phyloP scores from a whole-genome alignment of 2,329 filamentous ascomycete genomes.

The Zasmidium angulare region DNA sequence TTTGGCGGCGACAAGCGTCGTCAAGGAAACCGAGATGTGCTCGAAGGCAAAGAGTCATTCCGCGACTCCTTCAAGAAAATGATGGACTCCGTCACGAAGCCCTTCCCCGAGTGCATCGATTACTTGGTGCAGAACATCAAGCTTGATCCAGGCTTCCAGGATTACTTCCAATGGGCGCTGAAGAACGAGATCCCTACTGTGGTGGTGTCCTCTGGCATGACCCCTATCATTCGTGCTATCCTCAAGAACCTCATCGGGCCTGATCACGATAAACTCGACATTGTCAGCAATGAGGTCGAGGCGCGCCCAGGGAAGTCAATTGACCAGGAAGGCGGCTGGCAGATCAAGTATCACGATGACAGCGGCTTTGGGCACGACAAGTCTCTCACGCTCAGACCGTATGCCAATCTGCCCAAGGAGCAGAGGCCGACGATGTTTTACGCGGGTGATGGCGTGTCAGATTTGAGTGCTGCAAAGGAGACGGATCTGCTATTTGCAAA shows the following conservation, averaged over 20 bases:
- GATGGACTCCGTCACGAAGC: constrained; percentile 81
- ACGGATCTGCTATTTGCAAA: constrained; percentile 94
- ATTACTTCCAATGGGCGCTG: constrained; percentile 82
- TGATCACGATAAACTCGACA: constrained; percentile 74
- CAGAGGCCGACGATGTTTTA: constrained; percentile 85
- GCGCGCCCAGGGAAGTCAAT: constrained; percentile 68
- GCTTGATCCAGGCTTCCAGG: constrained; percentile 82
- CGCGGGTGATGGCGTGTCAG: constrained; percentile 90
- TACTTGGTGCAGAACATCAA: constrained; percentile 78
- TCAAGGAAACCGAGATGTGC: constrained; percentile 73
- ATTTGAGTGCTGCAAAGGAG: constrained; percentile 86
- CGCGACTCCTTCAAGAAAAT: constrained; percentile 85
- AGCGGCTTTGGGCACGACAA: constrained; percentile 96
- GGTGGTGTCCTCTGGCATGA: constrained; percentile 89
- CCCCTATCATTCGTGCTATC: constrained; percentile 82
- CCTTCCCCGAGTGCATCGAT: constrained; percentile 79
- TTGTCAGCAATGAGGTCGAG: constrained; percentile 82
- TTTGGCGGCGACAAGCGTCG: constrained; percentile 72
- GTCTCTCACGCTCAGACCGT: constrained; percentile 84
- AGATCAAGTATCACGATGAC: constrained; percentile 84
- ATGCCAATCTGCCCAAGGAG: constrained; percentile 67
- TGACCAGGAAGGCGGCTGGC: constrained; percentile 80
- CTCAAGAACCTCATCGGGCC: constrained; percentile 79
- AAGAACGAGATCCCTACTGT: constrained; percentile 86
- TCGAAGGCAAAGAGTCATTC: constrained; percentile 70